phyloP scores from a whole-genome alignment of 2,329 filamentous ascomycete species.

The Lasiodiplodia theobromae region DNA sequence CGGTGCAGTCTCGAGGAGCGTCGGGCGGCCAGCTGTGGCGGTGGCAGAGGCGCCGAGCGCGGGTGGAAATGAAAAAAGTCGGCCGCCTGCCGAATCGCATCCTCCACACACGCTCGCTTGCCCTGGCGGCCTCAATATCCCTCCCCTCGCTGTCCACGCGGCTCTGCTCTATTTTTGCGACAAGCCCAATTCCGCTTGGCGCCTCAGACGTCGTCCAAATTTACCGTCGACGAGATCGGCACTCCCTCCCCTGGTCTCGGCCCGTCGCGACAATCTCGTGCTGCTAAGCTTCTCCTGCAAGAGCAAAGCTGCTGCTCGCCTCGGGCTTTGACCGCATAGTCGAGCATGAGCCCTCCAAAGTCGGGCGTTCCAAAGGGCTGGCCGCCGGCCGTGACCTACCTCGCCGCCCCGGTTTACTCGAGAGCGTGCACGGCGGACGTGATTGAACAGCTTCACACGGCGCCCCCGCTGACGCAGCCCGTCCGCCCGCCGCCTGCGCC shows the following conservation, averaged over 20 bases:
- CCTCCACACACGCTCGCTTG: background rate
- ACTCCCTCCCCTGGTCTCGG: slow-evolving; percentile 8
- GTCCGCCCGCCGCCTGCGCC: slow-evolving; percentile 37
- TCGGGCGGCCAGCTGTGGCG: too few relatives aligned
- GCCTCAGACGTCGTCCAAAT: background rate
- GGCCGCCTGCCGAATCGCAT: background rate
- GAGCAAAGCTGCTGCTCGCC: background rate
- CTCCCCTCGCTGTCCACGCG: background rate
- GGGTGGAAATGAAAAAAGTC: too few relatives aligned
- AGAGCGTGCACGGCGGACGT: slow-evolving; percentile 40
- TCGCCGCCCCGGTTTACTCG: slow-evolving; percentile 42
- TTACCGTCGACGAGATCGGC: slow-evolving; percentile 4
- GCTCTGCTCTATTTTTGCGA: slow-evolving; percentile 13
- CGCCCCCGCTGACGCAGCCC: slow-evolving; percentile 27
- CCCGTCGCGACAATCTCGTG: slow-evolving; percentile 16
- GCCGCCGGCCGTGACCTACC: slow-evolving; percentile 39
- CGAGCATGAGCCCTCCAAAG: background rate
- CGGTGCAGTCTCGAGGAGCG: too few relatives aligned
- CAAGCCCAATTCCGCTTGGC: background rate
- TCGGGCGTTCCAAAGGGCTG: slow-evolving; percentile 41
- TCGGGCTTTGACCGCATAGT: background rate
- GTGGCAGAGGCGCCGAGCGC: too few relatives aligned
- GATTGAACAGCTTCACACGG: slow-evolving; percentile 35
- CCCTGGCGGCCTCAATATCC: background rate
- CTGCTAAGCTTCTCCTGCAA: background rate